These are phyloP conservation scores for Capillidium rhysosporum DNA, from an alignment of 371 early-diverging fungal genomes.

Conservation along the genomic window DNA sequence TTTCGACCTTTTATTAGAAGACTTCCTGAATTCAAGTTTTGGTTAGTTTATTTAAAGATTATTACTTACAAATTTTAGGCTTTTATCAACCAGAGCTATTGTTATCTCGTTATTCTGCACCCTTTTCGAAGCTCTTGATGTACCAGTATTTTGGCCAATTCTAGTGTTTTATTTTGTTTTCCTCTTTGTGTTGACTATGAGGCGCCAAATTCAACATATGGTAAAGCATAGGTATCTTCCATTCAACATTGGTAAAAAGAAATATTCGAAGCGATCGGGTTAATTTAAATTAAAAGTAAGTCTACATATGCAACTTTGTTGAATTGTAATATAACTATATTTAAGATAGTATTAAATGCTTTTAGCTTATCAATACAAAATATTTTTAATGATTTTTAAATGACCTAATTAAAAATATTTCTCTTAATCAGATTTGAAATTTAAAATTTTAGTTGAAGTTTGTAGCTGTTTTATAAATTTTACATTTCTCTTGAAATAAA, in stretches of 20 bases:
- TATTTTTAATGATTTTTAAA: no score
- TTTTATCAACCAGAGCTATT: slow-evolving; percentile 57
- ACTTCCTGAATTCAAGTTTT: slow-evolving; percentile 99
- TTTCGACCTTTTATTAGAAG: slow-evolving; percentile 96
- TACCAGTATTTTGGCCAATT: slow-evolving; percentile 96
- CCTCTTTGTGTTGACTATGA: slow-evolving; percentile 86
- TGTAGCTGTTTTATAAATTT: no score
- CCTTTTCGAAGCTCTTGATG: slow-evolving; percentile 73
- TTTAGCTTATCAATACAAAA: no score
- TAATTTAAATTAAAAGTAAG: neutral
- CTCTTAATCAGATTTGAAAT: no score
- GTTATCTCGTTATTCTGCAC: slow-evolving; percentile 64
- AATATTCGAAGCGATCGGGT: slow-evolving; percentile 17
- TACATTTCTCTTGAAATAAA: no score
- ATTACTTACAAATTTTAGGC: slow-evolving; percentile 23
- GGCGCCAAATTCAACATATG: slow-evolving; percentile 94
- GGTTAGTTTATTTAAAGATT: slow-evolving; percentile 29
- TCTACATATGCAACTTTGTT: no score
- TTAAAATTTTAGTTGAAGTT: no score
- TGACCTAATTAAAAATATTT: no score
- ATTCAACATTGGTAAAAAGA: slow-evolving; percentile 89
- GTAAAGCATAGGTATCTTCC: slow-evolving; percentile 96
- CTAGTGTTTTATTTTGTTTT: slow-evolving; percentile 86
- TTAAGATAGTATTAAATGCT: no score
- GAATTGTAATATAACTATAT: no score